These are phyloP conservation scores for Wickerhamomyces sydowiorum DNA, from an alignment of 805 yeast species.

Conservation along the genomic window DNA sequence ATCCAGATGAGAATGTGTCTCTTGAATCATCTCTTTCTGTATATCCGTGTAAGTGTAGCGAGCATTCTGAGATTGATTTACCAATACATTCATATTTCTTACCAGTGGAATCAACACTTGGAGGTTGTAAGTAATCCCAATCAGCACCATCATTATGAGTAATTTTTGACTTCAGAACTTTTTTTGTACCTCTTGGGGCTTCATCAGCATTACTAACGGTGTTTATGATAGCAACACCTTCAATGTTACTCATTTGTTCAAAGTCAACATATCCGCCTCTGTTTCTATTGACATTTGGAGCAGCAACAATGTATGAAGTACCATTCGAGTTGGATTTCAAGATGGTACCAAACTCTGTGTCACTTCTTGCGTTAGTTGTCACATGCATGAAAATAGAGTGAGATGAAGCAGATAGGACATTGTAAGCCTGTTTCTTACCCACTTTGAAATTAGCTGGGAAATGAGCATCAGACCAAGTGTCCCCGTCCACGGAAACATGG, in stretches of 20 bases:
- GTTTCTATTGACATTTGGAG: conserved; percentile 72
- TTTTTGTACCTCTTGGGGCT: conserved; percentile 38
- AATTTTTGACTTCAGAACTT: conserved; percentile 63
- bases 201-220: conserved; percentile 52
- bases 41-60: conserved; percentile 82
- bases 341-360: conserved; percentile 67
- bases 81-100: conserved; percentile 49
- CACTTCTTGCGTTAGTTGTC: conserved; percentile 49
- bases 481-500: conserved; percentile 74
- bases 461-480: conserved; percentile 65
- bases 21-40: conserved; percentile 82
- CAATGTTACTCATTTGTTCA: conserved; percentile 76
- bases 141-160: conserved; percentile 90
- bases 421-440: conserved; percentile 63
- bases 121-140: conserved; percentile 73
- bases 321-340: conserved; percentile 91
- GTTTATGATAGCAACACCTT: conserved; percentile 79
- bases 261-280: conserved; percentile 76
- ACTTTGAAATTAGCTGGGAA: conserved; percentile 67
- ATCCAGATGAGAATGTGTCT: conserved; percentile 81
- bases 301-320: conserved; percentile 68
- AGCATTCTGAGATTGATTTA: conserved; percentile 51
- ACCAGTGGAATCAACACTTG: conserved; percentile 56
- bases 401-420: conserved; percentile 68
- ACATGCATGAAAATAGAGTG: conserved; percentile 79